Conservation (phyloP, 805 yeast species). For the Metschnikowia picachoensis region DNA sequence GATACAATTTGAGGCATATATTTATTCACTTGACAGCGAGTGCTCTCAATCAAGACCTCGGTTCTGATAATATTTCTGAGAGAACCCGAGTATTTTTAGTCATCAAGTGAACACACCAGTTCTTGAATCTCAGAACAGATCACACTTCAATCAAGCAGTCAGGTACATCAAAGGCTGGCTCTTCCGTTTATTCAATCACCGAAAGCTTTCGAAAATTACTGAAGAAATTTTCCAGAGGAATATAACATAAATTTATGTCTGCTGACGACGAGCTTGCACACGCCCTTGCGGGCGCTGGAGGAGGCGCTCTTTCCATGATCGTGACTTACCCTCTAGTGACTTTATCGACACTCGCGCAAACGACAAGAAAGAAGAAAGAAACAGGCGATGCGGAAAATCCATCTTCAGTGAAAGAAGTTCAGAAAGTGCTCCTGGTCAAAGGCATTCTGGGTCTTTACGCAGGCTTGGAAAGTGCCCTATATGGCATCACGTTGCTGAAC, state of each 20-base stretch:
- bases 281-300: conserved; percentile 93
- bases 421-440: conserved; percentile 48
- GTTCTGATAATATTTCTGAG: no score
- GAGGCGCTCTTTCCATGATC: conserved; percentile 83
- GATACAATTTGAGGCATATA: no score
- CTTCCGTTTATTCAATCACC: no score
- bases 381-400: conserved; percentile 8
- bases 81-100: no score
- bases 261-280: conserved; percentile 55
- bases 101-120: no score
- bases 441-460: conserved; percentile 67
- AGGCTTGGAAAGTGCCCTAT: conserved; percentile 83
- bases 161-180: no score
- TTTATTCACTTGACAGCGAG: no score
- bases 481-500: conserved; percentile 83
- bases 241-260: conserved; percentile 6
- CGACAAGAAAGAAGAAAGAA: conserved; percentile 36
- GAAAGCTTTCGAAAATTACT: no score
- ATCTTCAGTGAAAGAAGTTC: conserved; percentile 25
- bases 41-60: no score
- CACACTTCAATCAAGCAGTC: no score
- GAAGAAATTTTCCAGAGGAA: background rate
- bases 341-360: conserved; percentile 83
- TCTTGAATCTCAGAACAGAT: no score
- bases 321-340: conserved; percentile 89